phyloP scores from a whole-genome alignment of 192 early-diverging fungal genomes.

The Coemansia pectinata region DNA sequence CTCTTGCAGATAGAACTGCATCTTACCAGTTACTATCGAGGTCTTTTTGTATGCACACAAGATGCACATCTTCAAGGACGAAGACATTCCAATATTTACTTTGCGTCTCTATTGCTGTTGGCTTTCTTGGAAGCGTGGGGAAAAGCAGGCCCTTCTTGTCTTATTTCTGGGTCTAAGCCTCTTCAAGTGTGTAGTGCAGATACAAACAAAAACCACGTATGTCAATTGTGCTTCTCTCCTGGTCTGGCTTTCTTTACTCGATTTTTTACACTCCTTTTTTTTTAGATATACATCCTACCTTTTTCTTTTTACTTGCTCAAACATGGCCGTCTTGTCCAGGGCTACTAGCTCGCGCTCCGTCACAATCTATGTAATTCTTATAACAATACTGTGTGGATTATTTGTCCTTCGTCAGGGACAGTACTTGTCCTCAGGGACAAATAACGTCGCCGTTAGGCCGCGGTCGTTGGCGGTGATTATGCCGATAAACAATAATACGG shows the following conservation, averaged over 20 bases:
- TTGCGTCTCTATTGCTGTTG: not conserved
- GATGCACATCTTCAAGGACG: no score
- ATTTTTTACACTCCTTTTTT: not conserved
- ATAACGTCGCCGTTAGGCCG: not conserved
- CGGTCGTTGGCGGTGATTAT: conserved; percentile 21
- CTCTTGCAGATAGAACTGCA: no score
- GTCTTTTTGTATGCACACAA: no score
- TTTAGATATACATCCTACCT: not conserved
- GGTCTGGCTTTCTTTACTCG: not conserved
- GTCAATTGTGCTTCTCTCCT: not conserved
- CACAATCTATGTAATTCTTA: not conserved
- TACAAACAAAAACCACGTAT: not conserved
- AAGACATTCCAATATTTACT: not conserved
- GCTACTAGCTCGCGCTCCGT: not conserved
- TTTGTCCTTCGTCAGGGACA: not conserved
- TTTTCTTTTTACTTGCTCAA: not conserved
- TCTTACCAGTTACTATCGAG: no score
- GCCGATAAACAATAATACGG: conserved; percentile 27
- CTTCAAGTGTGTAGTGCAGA: not conserved
- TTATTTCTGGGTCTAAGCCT: not conserved
- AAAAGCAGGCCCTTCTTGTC: not conserved
- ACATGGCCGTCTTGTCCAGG: not conserved
- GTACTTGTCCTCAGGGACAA: not conserved
- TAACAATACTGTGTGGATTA: not conserved
- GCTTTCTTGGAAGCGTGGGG: not conserved